Conservation (phyloP, 1,284 basidiomycete genomes). For the Apiotrichum veenhuisii region DNA sequence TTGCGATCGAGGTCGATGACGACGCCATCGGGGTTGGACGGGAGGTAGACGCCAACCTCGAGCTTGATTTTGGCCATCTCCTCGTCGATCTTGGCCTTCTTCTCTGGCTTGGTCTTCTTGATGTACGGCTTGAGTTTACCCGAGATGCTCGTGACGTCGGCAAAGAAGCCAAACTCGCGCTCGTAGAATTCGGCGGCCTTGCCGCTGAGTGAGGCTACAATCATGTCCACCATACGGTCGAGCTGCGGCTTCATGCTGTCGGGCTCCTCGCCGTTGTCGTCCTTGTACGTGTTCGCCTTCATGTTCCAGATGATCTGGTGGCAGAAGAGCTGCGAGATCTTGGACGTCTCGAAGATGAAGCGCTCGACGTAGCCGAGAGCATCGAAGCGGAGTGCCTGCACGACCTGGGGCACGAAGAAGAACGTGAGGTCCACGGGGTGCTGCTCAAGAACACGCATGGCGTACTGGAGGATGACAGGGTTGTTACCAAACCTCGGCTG, state of each 20-base stretch:
- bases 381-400: conserved; percentile 88
- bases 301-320: conserved; percentile 99
- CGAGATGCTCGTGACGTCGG: conserved; percentile 94
- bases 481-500: conserved; percentile 78
- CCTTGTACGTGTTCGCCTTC: conserved; percentile 96
- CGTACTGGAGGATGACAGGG: conserved; percentile 88
- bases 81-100: conserved; percentile 97
- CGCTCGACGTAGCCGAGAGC: conserved; percentile 86
- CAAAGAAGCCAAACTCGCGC: conserved; percentile 93
- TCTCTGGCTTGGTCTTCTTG: conserved; percentile 92
- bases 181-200: conserved; percentile 88
- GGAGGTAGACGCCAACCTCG: conserved; percentile 91
- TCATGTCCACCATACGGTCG: conserved; percentile 78
- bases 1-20: conserved; percentile 96
- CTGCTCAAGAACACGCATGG: conserved; percentile 89
- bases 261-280: conserved; percentile 68
- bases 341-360: conserved; percentile 96
- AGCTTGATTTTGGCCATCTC: conserved; percentile 97
- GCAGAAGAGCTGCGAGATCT: conserved; percentile 96
- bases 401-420: conserved; percentile 99
- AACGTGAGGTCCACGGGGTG: conserved; percentile 94
- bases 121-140: conserved; percentile 97
- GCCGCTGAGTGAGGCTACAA: conserved; percentile 84
- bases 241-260: conserved; percentile 92
- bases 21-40: conserved; percentile 93